Evolutionary conservation across 352 stramenopile genomes (phyloP).

Genomic region (Peronospora tabacina): DNA sequence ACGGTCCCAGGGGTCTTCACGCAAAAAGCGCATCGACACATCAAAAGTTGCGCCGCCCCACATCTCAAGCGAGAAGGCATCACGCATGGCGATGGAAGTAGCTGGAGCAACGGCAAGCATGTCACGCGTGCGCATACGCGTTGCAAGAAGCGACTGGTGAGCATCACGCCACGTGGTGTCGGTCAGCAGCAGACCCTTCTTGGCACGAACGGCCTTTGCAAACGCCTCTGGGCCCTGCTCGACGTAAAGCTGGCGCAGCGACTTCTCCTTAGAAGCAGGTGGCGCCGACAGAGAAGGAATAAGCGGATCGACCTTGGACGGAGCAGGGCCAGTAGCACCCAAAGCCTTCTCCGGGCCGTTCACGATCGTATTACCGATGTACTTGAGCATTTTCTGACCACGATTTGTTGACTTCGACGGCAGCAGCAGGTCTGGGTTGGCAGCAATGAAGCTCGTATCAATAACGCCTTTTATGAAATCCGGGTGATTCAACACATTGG

Average conservation of each 20-base stretch:
- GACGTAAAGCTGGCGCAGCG: constrained; percentile 90
- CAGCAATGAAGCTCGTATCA: constrained; percentile 94
- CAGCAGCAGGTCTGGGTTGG: constrained; percentile 91
- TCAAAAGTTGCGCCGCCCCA: constrained; percentile 98
- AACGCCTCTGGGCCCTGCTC: constrained; percentile 94
- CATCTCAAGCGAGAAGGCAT: constrained; percentile 95
- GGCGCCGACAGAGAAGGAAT: constrained; percentile 52
- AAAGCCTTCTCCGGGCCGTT: constrained; percentile 93
- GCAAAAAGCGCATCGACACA: constrained; percentile 95
- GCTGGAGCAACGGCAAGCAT: constrained; percentile 93
- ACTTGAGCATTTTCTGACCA: constrained; percentile 94
- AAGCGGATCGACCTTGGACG: constrained; percentile 86
- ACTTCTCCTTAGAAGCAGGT: constrained; percentile 39
- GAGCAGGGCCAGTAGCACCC: constrained; percentile 85
- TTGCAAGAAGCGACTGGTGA: constrained; percentile 96
- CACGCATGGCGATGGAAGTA: constrained; percentile 87
- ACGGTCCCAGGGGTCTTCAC: constrained; percentile 94
- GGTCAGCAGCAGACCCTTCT: constrained; percentile 93
- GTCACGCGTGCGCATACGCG: constrained; percentile 92
- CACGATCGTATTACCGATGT: constrained; percentile 95
- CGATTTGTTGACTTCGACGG: constrained; percentile 86
- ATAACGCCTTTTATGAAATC: constrained; percentile 92
- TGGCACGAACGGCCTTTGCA: constrained; percentile 90
- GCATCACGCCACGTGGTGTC: constrained; percentile 98
- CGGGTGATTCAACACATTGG: constrained; percentile 92